These are phyloP conservation scores for Oryza australiensis DNA, from an alignment of 176 grass and related monocot species.

Conservation along the genomic window DNA sequence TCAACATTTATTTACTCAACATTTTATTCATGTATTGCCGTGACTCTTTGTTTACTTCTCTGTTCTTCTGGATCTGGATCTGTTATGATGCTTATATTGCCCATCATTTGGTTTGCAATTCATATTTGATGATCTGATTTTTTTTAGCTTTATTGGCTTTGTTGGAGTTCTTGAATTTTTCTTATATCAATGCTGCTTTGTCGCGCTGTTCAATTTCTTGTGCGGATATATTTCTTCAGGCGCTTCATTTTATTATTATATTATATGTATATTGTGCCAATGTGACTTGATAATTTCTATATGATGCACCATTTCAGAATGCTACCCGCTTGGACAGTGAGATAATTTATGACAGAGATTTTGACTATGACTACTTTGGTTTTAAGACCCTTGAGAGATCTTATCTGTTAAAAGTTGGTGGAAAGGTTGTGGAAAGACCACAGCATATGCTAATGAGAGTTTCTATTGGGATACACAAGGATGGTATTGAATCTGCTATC, in stretches of 20 bases:
- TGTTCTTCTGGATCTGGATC: not conserved
- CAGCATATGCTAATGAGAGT: conserved; percentile 88
- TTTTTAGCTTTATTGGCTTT: not conserved
- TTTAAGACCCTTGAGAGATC: conserved; percentile 84
- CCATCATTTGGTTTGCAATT: not conserved
- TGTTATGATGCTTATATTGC: not conserved
- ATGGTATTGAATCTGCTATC: conserved; percentile 63
- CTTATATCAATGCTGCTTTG: not conserved
- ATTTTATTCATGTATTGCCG: not conserved
- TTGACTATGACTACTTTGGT: conserved; percentile 78
- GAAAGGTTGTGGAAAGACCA: conserved; percentile 68
- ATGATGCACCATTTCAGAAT: conserved; percentile 46
- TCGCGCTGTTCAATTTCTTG: not conserved
- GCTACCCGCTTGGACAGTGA: conserved; percentile 65
- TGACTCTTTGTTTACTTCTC: not conserved
- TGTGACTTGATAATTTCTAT: not conserved
- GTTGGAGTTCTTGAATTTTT: not conserved
- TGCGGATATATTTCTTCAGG: not conserved
- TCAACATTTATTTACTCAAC: not conserved
- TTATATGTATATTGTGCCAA: not conserved
- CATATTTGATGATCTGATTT: not conserved
- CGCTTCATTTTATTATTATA: not conserved
- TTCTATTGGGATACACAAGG: conserved; percentile 77
- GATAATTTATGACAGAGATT: conserved; percentile 83
- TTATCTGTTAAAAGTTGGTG: conserved; percentile 63